Conservation (phyloP, 2,329 filamentous ascomycete genomes). For the Pochonia chlamydosporia region DNA sequence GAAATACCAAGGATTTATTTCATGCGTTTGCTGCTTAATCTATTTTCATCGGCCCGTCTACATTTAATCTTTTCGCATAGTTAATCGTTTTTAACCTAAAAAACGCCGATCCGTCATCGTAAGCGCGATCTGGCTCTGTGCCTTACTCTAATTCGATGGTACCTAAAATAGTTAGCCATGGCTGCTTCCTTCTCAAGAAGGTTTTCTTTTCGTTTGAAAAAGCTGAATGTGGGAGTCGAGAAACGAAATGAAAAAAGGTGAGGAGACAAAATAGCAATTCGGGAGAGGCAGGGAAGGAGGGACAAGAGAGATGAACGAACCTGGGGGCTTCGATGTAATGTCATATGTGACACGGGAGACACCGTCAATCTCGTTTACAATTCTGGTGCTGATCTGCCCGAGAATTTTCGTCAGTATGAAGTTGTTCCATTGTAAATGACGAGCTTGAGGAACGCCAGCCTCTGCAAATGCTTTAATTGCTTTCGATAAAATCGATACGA, state of each 20-base stretch:
- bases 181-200: too few relatives aligned
- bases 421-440: too few relatives aligned
- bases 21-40: too few relatives aligned
- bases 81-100: too few relatives aligned
- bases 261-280: not conserved
- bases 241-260: not conserved
- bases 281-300: not conserved
- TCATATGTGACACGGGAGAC: constrained; percentile 66
- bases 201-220: not conserved
- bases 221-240: not conserved
- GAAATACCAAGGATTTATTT: too few relatives aligned
- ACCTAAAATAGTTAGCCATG: constrained; percentile 28
- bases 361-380: constrained; percentile 63
- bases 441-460: too few relatives aligned
- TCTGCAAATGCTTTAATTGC: too few relatives aligned
- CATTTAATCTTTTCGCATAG: too few relatives aligned
- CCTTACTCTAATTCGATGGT: constrained; percentile 69
- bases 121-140: too few relatives aligned
- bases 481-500: too few relatives aligned
- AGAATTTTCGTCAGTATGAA: constrained; percentile 12
- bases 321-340: constrained; percentile 57
- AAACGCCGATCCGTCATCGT: too few relatives aligned
- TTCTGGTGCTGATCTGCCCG: constrained; percentile 53
- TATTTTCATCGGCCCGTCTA: too few relatives aligned
- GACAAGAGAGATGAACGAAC: not conserved